Base-by-base conservation (phyloP, 768 basidiomycete genomes). In the Coprinopsis cinerea region DNA sequence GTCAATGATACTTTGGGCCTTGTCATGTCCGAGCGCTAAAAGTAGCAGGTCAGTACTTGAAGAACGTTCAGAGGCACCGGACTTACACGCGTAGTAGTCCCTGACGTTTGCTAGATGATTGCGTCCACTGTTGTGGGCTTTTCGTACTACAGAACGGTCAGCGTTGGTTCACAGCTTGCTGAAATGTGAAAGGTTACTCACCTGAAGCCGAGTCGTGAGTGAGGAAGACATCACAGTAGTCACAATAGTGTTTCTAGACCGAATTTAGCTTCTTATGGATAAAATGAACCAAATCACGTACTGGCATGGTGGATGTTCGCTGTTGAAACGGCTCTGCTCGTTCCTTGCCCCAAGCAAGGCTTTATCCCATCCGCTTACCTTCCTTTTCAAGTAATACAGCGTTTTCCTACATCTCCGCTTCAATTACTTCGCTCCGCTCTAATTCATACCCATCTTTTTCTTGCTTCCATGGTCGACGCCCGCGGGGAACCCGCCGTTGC, bases 1-100 rank as follows among this genome's bases (percentile, higher is more conserved):
- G 78, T 99, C 95, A 64, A 99, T 98, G 64, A 98, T 92, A 59
- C 73, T 92, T 67, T 99, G 96, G 15, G 95, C 94, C 67, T 95
- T 95, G 77, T 98, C 94, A 68, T 97, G 92, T 49, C 88, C 88
- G 49, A 91, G 79, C 1, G 88, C 88, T 90, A 45, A 53, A 58
- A 49, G 51, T 37, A 42, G 48, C 13, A 56, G 49, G 27, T 26
- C 66, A 26, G 56, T 53, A 34, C 32, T 47, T 23, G 13, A 39
- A 0, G 18, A 13, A 40, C 18, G 20, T 13, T n/a, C 11, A 3
- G 5, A 17, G 1, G 24, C 47, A 25, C 32, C 17, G 7, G 11
- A 55, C 85, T 49, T 54, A 93, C 92, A 92, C 11, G 92, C 91
- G 69, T 96, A 99, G 66, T 98, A 99, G 60, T 98, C 95, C 52